Base-by-base conservation (phyloP, 208 protist species). In the Lotmaria passim region DNA sequence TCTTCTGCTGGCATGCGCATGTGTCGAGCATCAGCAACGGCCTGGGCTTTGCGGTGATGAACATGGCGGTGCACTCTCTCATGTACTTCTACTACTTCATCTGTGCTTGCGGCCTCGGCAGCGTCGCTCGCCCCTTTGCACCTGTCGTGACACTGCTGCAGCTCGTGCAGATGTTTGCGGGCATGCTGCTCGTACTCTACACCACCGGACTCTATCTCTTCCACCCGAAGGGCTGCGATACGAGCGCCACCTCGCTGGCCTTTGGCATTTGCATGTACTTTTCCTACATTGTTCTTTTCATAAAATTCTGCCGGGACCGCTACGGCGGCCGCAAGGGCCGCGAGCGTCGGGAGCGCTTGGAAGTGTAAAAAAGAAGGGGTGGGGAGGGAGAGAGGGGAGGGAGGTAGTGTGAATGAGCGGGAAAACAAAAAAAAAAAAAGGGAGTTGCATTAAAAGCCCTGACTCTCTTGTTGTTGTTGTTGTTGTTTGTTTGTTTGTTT, bases 51-150 rank as follows among this genome's bases (percentile, higher is more conserved):
- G 85, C 89, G 21, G 70, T 85, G 7, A 98, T 98, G 93, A 99
- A 99, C 77, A 89, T 93, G 67, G 75, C 64, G 19, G 95, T 98
- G 26, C 97, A 98, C 83, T 65, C 93, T 6, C 79, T 98, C 72
- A 98, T 98, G 95, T 99, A 99, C 77, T 84, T 81, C 8, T 99
- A 98, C 81, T 98, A 97, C 75, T 88, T 87, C 44, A 43, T 96
- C 24, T 86, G 83, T 56, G 83, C 82, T 5, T 79, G 78, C 30
- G 87, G 90, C 12, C 36, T 81, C 41, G 75, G 81, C 73, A 73
- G 73, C 53, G 48, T 91, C 3, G 75, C 87, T 51, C 85, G 84
- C 53, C 81, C 79, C 4, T 85, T 96, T 48, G 89, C 93, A 8
- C 77, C 85, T 23, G 64, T 96, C 46, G 95, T 97, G 48, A 97